Conservation (phyloP, 768 basidiomycete genomes). For the Lactarius vividus region DNA sequence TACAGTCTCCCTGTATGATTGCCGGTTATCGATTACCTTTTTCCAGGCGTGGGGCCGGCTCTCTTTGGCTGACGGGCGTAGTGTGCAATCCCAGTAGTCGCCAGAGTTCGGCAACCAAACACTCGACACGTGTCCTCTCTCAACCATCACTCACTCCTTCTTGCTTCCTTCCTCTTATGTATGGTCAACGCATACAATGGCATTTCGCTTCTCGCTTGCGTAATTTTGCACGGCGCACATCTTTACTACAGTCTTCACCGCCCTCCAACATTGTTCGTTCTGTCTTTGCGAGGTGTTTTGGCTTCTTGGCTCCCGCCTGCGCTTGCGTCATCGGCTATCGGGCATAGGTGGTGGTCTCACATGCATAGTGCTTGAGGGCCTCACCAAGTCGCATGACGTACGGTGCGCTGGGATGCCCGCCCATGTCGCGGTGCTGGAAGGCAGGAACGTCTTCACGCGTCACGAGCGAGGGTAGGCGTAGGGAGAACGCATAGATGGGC, state of each 20-base stretch:
- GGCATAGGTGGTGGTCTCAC: no score
- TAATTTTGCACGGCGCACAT: neutral
- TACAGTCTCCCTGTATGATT: no score
- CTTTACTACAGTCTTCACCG: neutral
- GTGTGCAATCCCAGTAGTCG: neutral
- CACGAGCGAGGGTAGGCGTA: no score
- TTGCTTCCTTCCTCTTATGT: neutral
- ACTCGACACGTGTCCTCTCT: neutral
- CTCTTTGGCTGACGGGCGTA: neutral
- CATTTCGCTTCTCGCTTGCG: neutral
- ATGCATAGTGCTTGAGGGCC: no score
- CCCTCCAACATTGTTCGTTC: neutral
- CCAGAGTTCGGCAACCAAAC: neutral
- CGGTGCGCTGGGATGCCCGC: no score
- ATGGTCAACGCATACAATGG: neutral
- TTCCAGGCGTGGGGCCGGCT: neutral
- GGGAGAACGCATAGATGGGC: no score
- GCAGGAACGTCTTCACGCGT: no score
- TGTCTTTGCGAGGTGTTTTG: neutral
- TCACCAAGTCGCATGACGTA: no score
- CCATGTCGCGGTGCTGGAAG: no score
- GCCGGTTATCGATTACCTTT: no score
- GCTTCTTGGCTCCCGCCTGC: no score
- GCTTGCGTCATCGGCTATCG: no score
- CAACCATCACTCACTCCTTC: neutral